Base-by-base conservation (phyloP, 2,329 filamentous ascomycete genomes). In the Penicillium verrucosum region DNA sequence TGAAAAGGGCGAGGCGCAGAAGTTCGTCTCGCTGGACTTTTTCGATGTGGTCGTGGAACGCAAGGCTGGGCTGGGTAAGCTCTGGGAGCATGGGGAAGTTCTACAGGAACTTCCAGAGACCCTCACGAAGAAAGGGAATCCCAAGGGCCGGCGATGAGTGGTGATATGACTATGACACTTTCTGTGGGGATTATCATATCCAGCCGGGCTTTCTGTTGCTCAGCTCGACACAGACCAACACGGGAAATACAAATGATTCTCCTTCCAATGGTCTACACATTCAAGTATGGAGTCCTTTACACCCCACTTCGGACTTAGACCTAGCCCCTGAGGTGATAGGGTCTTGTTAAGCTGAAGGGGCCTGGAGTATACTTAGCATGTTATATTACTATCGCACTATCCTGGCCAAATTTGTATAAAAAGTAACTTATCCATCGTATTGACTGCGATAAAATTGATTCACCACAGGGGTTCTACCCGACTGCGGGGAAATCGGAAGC, bases 21-120 rank as follows among this genome's bases (percentile, higher is more conserved):
- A 87, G 1, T 51, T 89, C 7, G 77, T 96, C 62, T 81, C 85
- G 30, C 73, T 82, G 21, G 80, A 81, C 65, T 90, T 87, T 68
- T 93, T 95, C 68, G 82, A 83, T 75, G 82, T 84, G 68, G 92
- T 93, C 0, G 77, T 89, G 44, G 76, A 96, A 65, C 87, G 91
- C 81, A 83, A 83, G 70, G 82, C 88, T 64, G 92, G 92, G 0
- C 77, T 84, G 66, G 81, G 87, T 10, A 85, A 92, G 68, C 76
- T 93, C 65, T 90, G 89, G 51, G 77, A 80, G 45, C 79, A 75
- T 0, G 77, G 89, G 25, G 80, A 80, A 61, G 74, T 74, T 53
- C 72, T 69, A 76, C 82, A 68, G 81, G 84, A 79, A 56, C 60
- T 77, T 51, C 76, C 77, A 16, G 75, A 68, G 51, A 65, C 70